Base-by-base conservation (phyloP, 2,329 filamentous ascomycete species). In the Cyclaneusma minus region DNA sequence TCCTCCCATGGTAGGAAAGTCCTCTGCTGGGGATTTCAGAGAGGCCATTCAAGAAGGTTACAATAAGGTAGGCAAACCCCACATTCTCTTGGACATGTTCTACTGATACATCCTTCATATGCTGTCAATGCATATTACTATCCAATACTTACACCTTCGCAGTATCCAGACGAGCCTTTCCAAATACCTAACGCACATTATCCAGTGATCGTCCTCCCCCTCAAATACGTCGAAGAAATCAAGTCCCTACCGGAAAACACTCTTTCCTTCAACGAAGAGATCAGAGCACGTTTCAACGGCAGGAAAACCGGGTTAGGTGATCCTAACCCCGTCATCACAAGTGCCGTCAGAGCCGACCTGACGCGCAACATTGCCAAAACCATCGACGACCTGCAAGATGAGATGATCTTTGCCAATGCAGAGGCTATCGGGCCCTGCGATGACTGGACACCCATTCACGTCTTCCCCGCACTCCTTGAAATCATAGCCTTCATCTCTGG, bases 401-500 rank as follows among this genome's bases (percentile, higher is more conserved):
- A 45, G 24, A 22, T 38, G 6, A 16, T 20, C 10, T 41, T 36
- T 27, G 31, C 29, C 2, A 14, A 41, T 7, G 27, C 41, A 7
- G 30, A 32, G 10, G 38, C 40, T 21, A n/a, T 44, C 10, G 41
- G 41, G 3, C 8, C 21, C 3, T 35, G 35, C 16, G 21, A 36
- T 7, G 50, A 54, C 26, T 57, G 53, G 54, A 48, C 38, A 5
- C 19, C 32, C 4, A 16, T 38, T 6, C 13, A 17, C 13, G 14
- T 41, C 3, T 47, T 52, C 17, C 37, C 42, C 4, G 50, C 45
- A 6, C 39, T 58, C 22, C 41, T 48, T 31, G 34, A 42, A 2
- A 46, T 58, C 16, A 46, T 60, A 3, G 49, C 55, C 4, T 37
- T 49, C 3, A 35, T 55, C 8, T 51, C 49, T 18, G 60, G 59